Base-by-base conservation (phyloP, 2,329 filamentous ascomycete species). In the Pseudopithomyces maydicus region DNA sequence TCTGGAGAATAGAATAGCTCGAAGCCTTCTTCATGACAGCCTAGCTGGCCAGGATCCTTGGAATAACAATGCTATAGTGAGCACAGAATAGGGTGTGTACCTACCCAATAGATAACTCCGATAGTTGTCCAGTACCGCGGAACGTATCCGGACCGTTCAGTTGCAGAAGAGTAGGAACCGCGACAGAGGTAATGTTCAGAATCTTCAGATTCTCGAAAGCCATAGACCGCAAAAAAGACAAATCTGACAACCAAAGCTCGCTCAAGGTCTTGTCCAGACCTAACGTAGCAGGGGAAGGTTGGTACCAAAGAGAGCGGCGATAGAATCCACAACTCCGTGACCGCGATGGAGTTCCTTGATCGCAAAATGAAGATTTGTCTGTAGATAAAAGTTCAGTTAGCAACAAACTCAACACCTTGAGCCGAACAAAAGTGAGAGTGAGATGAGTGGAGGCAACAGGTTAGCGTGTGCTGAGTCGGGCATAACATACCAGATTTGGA, bases 101-200 rank as follows among this genome's bases (percentile, higher is more conserved):
- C 14, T 38, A 41, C 11, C 59, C 60, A 22, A 68, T 8, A 2
- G 48, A 41, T 6, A 70, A 52, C n/a, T 61, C 35, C 5, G 50
- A 48, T 7, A 70, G 46, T 2, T 61, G 57, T 15, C 57, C 55
- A 8, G 62, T 58, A 20, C 64, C 63, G 19, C 59, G 61, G 6
- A 67, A 56, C 43, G 63, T 64, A 20, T 64, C 59, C 14, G 58
- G 66, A 10, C 67, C 66, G n/a, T 67, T 68, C 15, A 70, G 44
- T 12, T 59, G 59, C 14, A 67, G 46, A 1, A 67, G 43, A 1
- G 59, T 61, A n/a, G 56, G 57, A 8, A 63, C 62, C 29, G 55
- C 56, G n/a, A 68, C 41, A 15, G 57, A 58, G 14, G 55, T 59
- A 2, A 68, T 23, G 20, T 61, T 55, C 14, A 68, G 36, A 23